phyloP scores from a whole-genome alignment of 345 rosid species.

The Isatis tinctoria region DNA sequence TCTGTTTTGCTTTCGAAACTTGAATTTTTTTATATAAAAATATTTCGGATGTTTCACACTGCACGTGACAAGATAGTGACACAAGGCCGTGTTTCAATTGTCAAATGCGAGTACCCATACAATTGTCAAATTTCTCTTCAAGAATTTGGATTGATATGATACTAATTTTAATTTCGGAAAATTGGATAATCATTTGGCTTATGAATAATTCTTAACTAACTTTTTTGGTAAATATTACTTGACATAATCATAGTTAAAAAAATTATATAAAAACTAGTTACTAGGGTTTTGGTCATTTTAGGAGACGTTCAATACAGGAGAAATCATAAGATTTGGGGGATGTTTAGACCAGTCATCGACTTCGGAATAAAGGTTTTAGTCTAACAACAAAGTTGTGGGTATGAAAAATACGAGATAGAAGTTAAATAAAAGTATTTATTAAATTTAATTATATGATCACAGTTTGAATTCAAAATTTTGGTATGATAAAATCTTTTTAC shows the following conservation, averaged over 20 bases:
- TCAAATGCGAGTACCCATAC: conserved; percentile 33
- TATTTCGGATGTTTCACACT: conserved; percentile 11
- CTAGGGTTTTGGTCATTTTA: not conserved
- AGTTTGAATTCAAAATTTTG: not conserved
- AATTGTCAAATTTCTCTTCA: conserved; percentile 5
- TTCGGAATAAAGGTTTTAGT: not conserved
- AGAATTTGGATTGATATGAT: not conserved
- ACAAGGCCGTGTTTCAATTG: conserved; percentile 30
- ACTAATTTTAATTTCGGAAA: not conserved
- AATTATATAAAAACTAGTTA: too few relatives aligned
- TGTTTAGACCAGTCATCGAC: not conserved
- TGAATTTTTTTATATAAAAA: not conserved
- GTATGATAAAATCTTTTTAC: too few relatives aligned
- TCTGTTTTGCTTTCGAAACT: conserved; percentile 21
- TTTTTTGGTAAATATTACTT: not conserved
- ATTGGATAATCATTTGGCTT: not conserved
- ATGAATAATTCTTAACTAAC: not conserved
- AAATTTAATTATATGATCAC: too few relatives aligned
- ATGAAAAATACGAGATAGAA: too few relatives aligned
- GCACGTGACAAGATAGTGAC: conserved; percentile 37
- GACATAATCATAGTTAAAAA: not conserved
- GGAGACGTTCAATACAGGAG: not conserved
- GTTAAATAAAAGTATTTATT: too few relatives aligned
- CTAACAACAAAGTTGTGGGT: not conserved
- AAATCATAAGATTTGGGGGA: not conserved